These are phyloP conservation scores for Aspergillus pseudonomiae DNA, from an alignment of 2,329 filamentous ascomycete species.

Conservation along the genomic window DNA sequence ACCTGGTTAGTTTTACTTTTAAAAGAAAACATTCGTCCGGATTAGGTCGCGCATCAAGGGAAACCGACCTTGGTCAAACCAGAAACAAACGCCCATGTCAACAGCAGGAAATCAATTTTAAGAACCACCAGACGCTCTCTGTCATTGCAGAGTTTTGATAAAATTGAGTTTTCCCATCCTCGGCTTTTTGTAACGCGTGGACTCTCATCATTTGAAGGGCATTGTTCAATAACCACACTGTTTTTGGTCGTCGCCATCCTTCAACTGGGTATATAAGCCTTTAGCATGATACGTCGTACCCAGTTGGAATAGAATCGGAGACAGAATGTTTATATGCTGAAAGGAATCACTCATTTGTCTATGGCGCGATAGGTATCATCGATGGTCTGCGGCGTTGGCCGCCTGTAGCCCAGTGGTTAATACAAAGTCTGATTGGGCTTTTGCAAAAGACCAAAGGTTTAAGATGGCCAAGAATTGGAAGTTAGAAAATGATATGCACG, in stretches of 20 bases:
- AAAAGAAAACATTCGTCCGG: neutral
- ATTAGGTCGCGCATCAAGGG: neutral
- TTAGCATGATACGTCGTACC: neutral
- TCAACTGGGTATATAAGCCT: neutral
- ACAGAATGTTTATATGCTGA: neutral
- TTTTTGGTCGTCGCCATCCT: neutral
- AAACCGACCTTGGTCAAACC: constrained; percentile 12
- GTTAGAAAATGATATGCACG: neutral
- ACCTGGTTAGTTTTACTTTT: neutral
- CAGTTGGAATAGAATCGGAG: neutral
- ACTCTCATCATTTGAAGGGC: neutral
- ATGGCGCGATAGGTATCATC: constrained; percentile 1
- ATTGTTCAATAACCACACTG: neutral
- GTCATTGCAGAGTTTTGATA: neutral
- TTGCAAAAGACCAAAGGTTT: neutral
- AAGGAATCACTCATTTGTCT: neutral
- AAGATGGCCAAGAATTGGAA: neutral
- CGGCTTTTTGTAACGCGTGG: neutral
- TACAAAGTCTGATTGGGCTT: neutral
- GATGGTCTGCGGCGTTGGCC: neutral
- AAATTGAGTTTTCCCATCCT: neutral
- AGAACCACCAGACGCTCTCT: constrained; percentile 8
- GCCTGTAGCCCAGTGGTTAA: neutral
- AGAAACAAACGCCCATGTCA: constrained; percentile 14
- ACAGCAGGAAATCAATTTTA: constrained; percentile 11